phyloP scores from a whole-genome alignment of 768 basidiomycete species.

The Coprinopsis marcescibilis region DNA sequence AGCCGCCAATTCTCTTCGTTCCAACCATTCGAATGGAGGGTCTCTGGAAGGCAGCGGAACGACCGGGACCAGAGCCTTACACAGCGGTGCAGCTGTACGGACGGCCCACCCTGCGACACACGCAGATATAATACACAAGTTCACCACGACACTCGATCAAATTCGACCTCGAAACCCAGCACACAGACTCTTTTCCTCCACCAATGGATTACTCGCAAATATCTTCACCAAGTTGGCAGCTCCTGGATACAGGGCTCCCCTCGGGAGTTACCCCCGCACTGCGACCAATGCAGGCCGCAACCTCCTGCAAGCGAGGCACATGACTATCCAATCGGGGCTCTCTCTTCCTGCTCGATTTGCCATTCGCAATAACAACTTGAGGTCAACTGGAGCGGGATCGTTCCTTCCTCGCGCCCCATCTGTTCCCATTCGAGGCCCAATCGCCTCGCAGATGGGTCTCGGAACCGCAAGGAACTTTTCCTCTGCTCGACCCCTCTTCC shows the following conservation, averaged over 20 bases:
- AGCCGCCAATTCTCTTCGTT: constrained; percentile 26
- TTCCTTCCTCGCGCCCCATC: constrained; percentile 55
- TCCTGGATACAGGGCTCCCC: constrained; percentile 39
- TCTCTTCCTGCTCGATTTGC: constrained; percentile 52
- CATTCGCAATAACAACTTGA: constrained; percentile 30
- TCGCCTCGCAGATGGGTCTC: constrained; percentile 66
- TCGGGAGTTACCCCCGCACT: constrained; percentile 19
- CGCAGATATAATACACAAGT: constrained; percentile 42
- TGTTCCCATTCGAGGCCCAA: constrained; percentile 27
- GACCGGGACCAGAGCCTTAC: constrained; percentile 6
- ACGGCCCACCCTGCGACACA: constrained; percentile 16
- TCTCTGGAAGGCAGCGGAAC: constrained; percentile 19
- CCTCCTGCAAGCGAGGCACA: constrained; percentile 20
- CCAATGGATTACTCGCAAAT: constrained; percentile 49
- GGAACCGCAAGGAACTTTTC: constrained; percentile 75
- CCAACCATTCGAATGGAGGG: constrained; percentile 20
- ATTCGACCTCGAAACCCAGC: constrained; percentile 20
- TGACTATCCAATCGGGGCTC: constrained; percentile 47
- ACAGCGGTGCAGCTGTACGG: neutral
- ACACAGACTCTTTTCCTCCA: constrained; percentile 45
- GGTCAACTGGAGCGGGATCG: constrained; percentile 31
- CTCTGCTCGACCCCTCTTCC: constrained; percentile 68
- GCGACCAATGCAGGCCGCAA: constrained; percentile 24
- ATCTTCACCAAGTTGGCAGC: constrained; percentile 54
- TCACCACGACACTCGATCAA: constrained; percentile 31